phyloP scores from a whole-genome alignment of 176 grass and related monocot species.

The Pontederia paniculata region DNA sequence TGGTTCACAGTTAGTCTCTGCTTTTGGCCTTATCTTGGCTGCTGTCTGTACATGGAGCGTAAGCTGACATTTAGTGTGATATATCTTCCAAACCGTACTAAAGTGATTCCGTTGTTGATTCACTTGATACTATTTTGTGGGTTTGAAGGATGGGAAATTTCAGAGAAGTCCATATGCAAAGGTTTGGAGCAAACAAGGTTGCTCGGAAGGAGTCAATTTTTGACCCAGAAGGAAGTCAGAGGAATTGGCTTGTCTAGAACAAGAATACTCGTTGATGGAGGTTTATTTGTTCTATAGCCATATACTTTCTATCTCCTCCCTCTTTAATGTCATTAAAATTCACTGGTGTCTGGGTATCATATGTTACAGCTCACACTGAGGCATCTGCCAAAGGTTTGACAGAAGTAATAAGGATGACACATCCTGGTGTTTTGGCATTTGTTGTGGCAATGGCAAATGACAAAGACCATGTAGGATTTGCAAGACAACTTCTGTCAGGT shows the following conservation, averaged over 20 bases:
- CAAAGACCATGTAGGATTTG: constrained; percentile 68
- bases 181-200: constrained; percentile 54
- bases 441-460: constrained; percentile 77
- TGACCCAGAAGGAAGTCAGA: constrained; percentile 41
- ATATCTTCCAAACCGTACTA: too few species aligned
- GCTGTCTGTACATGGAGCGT: too few species aligned
- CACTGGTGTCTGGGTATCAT: constrained; percentile 9
- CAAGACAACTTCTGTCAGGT: constrained; percentile 68
- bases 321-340: background rate
- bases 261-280: constrained; percentile 58
- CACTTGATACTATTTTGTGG: constrained; percentile 2
- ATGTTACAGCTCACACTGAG: constrained; percentile 65
- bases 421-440: constrained; percentile 45
- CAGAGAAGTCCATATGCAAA: constrained; percentile 49
- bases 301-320: background rate
- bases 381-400: constrained; percentile 72
- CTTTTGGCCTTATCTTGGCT: too few species aligned
- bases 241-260: constrained; percentile 33
- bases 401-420: constrained; percentile 40
- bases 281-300: constrained; percentile 17
- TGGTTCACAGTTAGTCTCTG: too few species aligned
- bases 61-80: too few species aligned
- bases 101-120: background rate
- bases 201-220: constrained; percentile 66
- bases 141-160: constrained; percentile 50